Conservation (phyloP, 1,284 basidiomycete genomes). For the Anthracocystis panici-leucophaei region DNA sequence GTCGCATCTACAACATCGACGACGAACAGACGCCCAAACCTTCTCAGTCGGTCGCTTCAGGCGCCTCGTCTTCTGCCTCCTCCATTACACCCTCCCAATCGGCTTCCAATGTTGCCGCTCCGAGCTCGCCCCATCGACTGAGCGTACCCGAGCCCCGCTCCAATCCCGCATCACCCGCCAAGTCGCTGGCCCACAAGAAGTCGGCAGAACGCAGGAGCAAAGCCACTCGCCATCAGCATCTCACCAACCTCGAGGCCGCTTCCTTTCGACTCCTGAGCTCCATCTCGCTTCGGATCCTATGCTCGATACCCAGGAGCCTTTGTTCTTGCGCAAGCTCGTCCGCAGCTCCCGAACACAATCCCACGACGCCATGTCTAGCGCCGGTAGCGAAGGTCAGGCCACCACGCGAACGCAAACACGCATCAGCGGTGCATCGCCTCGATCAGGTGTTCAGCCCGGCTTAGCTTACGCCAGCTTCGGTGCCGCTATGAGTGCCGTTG, state of each 20-base stretch:
- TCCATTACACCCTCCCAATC: conserved; percentile 34
- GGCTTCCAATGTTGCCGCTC: conserved; percentile 21
- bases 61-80: conserved; percentile 11
- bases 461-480: conserved; percentile 45
- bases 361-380: conserved; percentile 24
- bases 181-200: conserved; percentile 28
- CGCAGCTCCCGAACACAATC: conserved; percentile 28
- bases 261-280: conserved; percentile 60
- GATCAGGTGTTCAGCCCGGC: conserved; percentile 19
- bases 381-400: conserved; percentile 14
- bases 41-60: conserved; percentile 8
- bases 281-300: conserved; percentile 60
- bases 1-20: conserved; percentile 42
- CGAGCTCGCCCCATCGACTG: conserved; percentile 17
- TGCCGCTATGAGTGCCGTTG: conserved; percentile 49
- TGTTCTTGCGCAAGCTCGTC: conserved; percentile 46
- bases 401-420: conserved; percentile 11
- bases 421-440: conserved; percentile 16
- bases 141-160: conserved; percentile 15
- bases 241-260: conserved; percentile 53
- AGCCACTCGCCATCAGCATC: conserved; percentile 36
- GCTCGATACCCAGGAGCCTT: conserved; percentile 49
- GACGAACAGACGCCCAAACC: conserved; percentile 16
- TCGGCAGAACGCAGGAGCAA: conserved; percentile 35
- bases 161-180: conserved; percentile 22